phyloP scores from a whole-genome alignment of 768 basidiomycete genomes.

The Cystobasidium ongulense region DNA sequence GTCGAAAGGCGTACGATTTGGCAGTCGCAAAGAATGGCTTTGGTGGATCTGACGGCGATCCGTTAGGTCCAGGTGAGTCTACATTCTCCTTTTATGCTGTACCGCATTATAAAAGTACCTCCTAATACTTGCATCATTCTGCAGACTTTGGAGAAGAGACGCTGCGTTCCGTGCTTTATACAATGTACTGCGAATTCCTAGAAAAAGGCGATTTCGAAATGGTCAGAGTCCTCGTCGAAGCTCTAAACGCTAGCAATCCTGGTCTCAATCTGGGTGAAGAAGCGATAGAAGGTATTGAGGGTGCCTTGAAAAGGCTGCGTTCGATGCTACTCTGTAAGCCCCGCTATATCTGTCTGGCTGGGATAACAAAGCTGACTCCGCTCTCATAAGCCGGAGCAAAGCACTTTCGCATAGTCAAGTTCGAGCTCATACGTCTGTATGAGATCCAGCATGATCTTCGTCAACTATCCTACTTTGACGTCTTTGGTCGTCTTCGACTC shows the following conservation, averaged over 20 bases:
- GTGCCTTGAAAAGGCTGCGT: conserved; percentile 61
- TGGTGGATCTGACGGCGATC: neutral
- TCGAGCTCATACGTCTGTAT: conserved; percentile 65
- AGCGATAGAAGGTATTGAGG: conserved; percentile 65
- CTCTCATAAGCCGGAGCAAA: conserved; percentile 52
- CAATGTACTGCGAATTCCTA: conserved; percentile 65
- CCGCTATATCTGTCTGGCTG: conserved; percentile 29
- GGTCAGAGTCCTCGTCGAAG: conserved; percentile 64
- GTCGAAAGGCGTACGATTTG: conserved; percentile 60
- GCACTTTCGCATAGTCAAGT: conserved; percentile 64
- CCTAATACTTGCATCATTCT: neutral
- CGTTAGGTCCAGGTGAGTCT: conserved; percentile 32
- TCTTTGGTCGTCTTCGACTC: conserved; percentile 64
- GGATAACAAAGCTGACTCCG: neutral
- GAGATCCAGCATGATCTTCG: conserved; percentile 72
- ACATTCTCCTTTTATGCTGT: neutral
- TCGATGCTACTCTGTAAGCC: conserved; percentile 64
- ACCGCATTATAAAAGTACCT: neutral
- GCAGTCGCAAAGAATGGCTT: conserved; percentile 12
- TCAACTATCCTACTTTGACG: conserved; percentile 66
- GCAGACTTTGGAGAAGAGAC: conserved; percentile 60
- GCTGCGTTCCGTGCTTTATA: conserved; percentile 62
- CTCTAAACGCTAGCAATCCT: conserved; percentile 71
- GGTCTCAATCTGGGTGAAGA: conserved; percentile 69
- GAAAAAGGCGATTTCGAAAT: conserved; percentile 80